Percentiles rank a stretch among this genome's conserved stretches.
Evolutionary conservation across 73 alveolate species (phyloP).

Genomic region (Paraurostyla sp.): DNA sequence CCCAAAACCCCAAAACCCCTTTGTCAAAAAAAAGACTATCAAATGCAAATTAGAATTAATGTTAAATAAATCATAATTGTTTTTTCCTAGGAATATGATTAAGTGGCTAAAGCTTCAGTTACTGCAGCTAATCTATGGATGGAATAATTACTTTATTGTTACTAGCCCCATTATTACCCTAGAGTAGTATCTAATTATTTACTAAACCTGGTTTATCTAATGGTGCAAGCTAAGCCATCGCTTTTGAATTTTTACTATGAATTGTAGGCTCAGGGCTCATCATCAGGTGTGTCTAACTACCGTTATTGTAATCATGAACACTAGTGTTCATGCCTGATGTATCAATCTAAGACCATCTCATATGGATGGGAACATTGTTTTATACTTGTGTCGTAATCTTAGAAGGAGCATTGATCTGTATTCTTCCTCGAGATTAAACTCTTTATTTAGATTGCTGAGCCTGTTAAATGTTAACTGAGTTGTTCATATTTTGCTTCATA

Average conservation of each 20-base stretch:
- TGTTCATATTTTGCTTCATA: neutral
- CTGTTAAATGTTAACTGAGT: neutral
- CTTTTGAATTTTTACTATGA: neutral
- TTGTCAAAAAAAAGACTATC: no score
- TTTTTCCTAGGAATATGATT: neutral
- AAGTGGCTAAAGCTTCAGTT: neutral
- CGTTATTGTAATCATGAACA: neutral
- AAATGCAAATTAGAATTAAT: no score
- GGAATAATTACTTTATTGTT: neutral
- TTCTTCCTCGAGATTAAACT: neutral
- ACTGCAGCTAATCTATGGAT: neutral
- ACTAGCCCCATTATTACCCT: conserved; percentile 10
- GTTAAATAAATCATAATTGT: neutral
- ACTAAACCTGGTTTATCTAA: neutral
- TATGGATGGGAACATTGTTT: neutral
- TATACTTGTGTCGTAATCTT: neutral
- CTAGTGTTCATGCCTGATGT: neutral
- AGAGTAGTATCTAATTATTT: neutral
- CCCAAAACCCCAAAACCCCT: no score
- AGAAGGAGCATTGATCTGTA: neutral
- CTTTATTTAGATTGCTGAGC: neutral
- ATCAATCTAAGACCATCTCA: conserved; percentile 27
- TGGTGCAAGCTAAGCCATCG: conserved; percentile 49
- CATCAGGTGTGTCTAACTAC: neutral
- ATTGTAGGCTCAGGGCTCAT: conserved; percentile 24